phyloP scores from a whole-genome alignment of 164 flowering plant genomes.

The Brasenia schreberi region DNA sequence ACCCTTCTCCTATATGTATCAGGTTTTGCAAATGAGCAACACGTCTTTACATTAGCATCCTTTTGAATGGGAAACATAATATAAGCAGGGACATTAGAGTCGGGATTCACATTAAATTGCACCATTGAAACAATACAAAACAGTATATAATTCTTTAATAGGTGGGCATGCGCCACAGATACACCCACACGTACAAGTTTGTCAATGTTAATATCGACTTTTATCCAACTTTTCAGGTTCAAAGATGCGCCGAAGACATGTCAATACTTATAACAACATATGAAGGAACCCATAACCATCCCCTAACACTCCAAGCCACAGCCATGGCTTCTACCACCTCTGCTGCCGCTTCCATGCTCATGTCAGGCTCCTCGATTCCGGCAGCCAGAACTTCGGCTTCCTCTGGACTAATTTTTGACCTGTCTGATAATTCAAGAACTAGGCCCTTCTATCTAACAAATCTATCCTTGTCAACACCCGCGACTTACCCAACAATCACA shows the following conservation, averaged over 20 bases:
- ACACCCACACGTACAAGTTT: too few relatives aligned
- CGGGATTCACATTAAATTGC: too few relatives aligned
- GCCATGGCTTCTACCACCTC: constrained; percentile 97
- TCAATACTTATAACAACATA: constrained; percentile 82
- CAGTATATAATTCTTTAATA: too few relatives aligned
- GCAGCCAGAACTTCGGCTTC: constrained; percentile 15
- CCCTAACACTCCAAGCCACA: constrained; percentile 68
- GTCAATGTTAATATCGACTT: too few relatives aligned
- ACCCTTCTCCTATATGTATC: too few relatives aligned
- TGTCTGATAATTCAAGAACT: constrained; percentile 35
- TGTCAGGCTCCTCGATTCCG: constrained; percentile 43
- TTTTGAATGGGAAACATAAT: too few relatives aligned
- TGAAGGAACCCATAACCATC: constrained; percentile 93
- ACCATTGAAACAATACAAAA: too few relatives aligned
- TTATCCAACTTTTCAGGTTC: constrained; percentile 37
- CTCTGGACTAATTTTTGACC: constrained; percentile 48
- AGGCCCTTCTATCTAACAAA: constrained; percentile 44
- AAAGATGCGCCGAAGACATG: constrained; percentile 88
- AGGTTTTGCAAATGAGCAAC: too few relatives aligned
- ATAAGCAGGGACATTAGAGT: too few relatives aligned
- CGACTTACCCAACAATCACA: constrained; percentile 70
- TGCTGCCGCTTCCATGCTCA: constrained; percentile 79
- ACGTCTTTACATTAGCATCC: too few relatives aligned
- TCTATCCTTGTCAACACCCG: constrained; percentile 39
- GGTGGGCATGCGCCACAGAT: too few relatives aligned